Base-by-base conservation (phyloP, 108 stramenopile species). In the Nitzschia inconspicua region DNA sequence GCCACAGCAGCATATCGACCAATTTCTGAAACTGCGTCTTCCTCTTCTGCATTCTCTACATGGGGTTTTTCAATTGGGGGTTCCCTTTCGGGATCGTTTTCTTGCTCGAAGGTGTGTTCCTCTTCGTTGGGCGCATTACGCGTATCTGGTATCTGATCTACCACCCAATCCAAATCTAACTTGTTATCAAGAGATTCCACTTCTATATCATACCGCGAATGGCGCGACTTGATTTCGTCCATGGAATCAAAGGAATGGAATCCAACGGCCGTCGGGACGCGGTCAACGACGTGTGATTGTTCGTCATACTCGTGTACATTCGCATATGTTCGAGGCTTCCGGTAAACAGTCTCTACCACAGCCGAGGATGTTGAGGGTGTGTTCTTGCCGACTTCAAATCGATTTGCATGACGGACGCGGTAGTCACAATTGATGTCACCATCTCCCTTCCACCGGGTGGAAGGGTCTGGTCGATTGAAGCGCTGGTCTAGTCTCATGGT, bases 181-280 rank as follows among this genome's bases (percentile, higher is more conserved):
- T 50, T 20, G 2, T 13, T 32, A 8, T 10, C 7, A 3, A 25
- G 46, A 10, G 53, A 55, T 47, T 41, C 31, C 7, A 46, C 59
- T 14, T 39, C 39, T 5, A 30, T n/a, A n/a, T n/a, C n/a, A n/a
- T n/a, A n/a, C n/a, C n/a, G n/a, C n/a, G n/a, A n/a, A n/a, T n/a
- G n/a, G n/a, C n/a, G n/a, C n/a, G n/a, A n/a, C n/a, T n/a, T 19
- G n/a, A 51, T 26, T 29, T 63, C 62, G 24, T 63, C 62, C 0
- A 50, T 50, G 16, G 62, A 63, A 40, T 63, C 62, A 13, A 51
- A 27, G 0, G 62, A 63, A 34, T 51, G 44, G 26, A 52, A 63
- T 27, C 62, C 62, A 51, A 63, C 30, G 8, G 62, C 62, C 1
- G 62, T 63, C 4, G 62, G 62, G 8, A 63, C 62, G 9, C 25